phyloP scores from a whole-genome alignment of 805 yeast species.

The Cyberlindnera xylosilytica region DNA sequence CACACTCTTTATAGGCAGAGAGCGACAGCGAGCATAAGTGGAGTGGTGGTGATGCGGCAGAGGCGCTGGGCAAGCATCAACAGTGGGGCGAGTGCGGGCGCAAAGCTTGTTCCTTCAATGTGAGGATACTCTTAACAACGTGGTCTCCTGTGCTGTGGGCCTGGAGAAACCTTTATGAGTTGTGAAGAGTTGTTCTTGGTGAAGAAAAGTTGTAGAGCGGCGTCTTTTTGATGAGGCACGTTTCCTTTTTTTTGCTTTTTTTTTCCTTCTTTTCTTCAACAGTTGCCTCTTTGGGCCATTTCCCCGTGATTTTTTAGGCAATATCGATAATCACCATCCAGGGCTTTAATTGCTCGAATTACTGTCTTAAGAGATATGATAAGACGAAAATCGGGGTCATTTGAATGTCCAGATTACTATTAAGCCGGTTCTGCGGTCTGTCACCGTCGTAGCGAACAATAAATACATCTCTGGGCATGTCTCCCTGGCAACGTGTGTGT shows the following conservation, averaged over 20 bases:
- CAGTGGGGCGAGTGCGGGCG: conserved; percentile 1
- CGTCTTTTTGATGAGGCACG: neutral
- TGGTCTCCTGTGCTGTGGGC: neutral
- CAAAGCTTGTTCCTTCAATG: neutral
- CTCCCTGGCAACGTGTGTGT: too few relatives aligned
- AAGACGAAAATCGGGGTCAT: too few relatives aligned
- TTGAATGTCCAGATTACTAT: too few relatives aligned
- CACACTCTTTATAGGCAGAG: conserved; percentile 6
- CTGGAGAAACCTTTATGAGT: too few relatives aligned
- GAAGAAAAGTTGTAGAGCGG: too few relatives aligned
- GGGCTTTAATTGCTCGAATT: too few relatives aligned
- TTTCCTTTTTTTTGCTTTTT: neutral
- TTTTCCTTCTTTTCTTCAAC: neutral
- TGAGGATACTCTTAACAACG: neutral
- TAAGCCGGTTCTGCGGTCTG: too few relatives aligned
- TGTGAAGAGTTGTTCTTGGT: too few relatives aligned
- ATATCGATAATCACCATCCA: too few relatives aligned
- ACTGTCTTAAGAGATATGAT: too few relatives aligned
- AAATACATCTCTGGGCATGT: too few relatives aligned
- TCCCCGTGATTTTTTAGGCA: neutral
- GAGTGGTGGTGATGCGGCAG: conserved; percentile 2
- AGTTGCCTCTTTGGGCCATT: neutral
- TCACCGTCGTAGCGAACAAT: too few relatives aligned
- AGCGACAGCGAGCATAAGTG: conserved; percentile 9
- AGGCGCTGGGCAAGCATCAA: conserved; percentile 8